Evolutionary conservation across 2,329 filamentous ascomycete species (phyloP).

Genomic region (Drechslerella dactyloides): DNA sequence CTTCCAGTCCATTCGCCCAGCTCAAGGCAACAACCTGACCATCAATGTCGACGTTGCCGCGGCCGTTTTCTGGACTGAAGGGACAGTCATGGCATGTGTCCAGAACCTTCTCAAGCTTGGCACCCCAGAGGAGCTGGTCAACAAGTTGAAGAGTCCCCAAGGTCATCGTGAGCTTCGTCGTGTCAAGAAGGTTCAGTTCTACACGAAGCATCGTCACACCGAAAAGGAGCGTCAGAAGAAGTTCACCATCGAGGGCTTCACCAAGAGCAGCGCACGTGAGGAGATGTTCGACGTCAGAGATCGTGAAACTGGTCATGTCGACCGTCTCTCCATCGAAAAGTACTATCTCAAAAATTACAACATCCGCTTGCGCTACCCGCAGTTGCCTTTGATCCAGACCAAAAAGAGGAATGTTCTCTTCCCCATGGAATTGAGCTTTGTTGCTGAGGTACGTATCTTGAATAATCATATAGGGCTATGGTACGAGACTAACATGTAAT

Average conservation of each 20-base stretch:
- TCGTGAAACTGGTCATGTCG: conserved; percentile 64
- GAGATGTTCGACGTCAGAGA: conserved; percentile 65
- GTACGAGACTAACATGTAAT: conserved; percentile 10
- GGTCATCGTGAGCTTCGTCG: conserved; percentile 62
- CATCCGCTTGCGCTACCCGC: conserved; percentile 60
- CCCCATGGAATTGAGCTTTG: conserved; percentile 67
- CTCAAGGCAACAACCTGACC: conserved; percentile 68
- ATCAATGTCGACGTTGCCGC: conserved; percentile 93
- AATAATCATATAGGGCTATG: background rate
- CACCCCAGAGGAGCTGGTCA: conserved; percentile 53
- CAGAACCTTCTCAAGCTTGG: conserved; percentile 47
- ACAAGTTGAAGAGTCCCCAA: conserved; percentile 50
- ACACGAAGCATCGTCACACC: conserved; percentile 63
- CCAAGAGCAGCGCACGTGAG: conserved; percentile 64
- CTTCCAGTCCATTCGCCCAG: conserved; percentile 77
- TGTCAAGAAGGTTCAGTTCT: conserved; percentile 66
- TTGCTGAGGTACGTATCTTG: conserved; percentile 50
- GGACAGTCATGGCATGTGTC: conserved; percentile 54
- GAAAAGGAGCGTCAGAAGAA: conserved; percentile 60
- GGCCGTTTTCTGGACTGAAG: conserved; percentile 77
- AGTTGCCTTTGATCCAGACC: conserved; percentile 67
- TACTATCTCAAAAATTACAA: conserved; percentile 68
- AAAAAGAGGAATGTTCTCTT: conserved; percentile 63
- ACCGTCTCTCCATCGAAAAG: conserved; percentile 62
- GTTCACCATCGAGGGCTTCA: conserved; percentile 64